Base-by-base conservation (phyloP, 768 basidiomycete genomes). In the Leccinum truebloodii region DNA sequence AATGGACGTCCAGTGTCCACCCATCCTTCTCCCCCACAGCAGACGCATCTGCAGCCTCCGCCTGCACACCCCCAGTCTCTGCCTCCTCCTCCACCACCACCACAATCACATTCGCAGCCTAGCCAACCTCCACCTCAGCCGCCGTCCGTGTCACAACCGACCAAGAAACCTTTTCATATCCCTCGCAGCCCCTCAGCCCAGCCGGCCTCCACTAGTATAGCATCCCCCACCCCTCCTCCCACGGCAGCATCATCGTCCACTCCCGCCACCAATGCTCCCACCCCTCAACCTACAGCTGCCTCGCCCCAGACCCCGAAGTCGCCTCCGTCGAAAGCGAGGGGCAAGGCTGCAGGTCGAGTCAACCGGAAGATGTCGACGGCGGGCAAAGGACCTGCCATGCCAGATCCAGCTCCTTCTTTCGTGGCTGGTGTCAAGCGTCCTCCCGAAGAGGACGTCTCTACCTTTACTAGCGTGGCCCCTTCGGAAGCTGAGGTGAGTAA, bases 231-330 rank as follows among this genome's bases (percentile, higher is more conserved):
- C 3, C 80, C 86, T 4, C 78, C 82, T 26, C 80, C 83, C 52
- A 77, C 77, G 1, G 61, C 16, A 22, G 75, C 75, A 16, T 73
- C 82, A 2, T 74, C 77, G 8, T 75, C 82, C 1, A 88, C 87
- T 5, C 86, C 87, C 10, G 79, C 79, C 10, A 75, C 80, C 18
- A 76, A 70, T 58, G 76, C 80, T 24, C 66, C 73, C 6, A 79
- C 79, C 18, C 78, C 80, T 14, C 72, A 71, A 34, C 66, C 80
- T 5, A 55, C 66, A 9, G 78, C 79, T 26, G 79, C 82, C 35
- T 89, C 88, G 10, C 89, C 89, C 1, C 83, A 83, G 66, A 81
- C 81, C 5, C 83, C 88, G 1, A 91, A 86, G 72, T 91, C 90
- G 4, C 90, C 90, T 0, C 89, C 86, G 68, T 71, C 71, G 55